Percentiles rank a stretch among this genome's conserved stretches.
Evolutionary conservation across 352 stramenopile species (phyloP).

Genomic region (Phytophthora cryptogea): DNA sequence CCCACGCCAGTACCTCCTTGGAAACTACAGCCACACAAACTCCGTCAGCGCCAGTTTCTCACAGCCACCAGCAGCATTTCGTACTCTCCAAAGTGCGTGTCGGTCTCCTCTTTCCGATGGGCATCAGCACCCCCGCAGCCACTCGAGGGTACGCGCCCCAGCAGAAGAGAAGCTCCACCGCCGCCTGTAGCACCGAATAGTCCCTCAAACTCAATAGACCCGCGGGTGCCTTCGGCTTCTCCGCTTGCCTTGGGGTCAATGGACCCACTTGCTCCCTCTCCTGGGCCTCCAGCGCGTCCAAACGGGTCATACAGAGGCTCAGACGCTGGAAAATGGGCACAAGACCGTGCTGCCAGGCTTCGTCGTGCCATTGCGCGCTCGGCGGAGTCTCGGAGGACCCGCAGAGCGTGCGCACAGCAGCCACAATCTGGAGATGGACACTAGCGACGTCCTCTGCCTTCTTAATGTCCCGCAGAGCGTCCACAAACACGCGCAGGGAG

Average conservation of each 20-base stretch:
- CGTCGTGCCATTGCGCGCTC: slow-evolving; percentile 22
- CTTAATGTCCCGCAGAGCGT: slow-evolving; percentile 66
- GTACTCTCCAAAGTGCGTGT: slow-evolving; percentile 84
- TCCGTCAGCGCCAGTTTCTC: slow-evolving; percentile 8
- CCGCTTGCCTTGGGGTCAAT: slow-evolving; percentile 10
- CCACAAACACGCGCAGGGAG: slow-evolving; percentile 65
- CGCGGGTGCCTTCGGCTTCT: slow-evolving; percentile 50
- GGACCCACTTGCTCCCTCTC: slow-evolving; percentile 13
- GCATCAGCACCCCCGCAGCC: slow-evolving; percentile 52
- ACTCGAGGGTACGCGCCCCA: slow-evolving; percentile 67
- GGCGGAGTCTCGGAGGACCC: slow-evolving; percentile 10
- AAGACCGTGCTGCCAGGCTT: slow-evolving; percentile 39
- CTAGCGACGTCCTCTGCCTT: slow-evolving; percentile 16
- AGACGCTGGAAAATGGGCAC: slow-evolving; percentile 52
- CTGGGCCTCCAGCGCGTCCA: slow-evolving; percentile 46
- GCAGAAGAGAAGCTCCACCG: slow-evolving; percentile 74
- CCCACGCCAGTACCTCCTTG: slow-evolving; percentile 55
- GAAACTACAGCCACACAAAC: slow-evolving; percentile 44
- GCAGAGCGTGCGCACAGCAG: slow-evolving; percentile 45
- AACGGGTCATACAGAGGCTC: slow-evolving; percentile 45
- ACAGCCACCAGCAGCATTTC: slow-evolving; percentile 15
- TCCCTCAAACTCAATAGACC: slow-evolving; percentile 83
- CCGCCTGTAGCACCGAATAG: slow-evolving; percentile 83
- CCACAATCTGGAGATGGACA: slow-evolving; percentile 20
- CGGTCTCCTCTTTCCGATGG: slow-evolving; percentile 66